A percentile compares a stretch with the other conserved stretches of the same genome.
These are phyloP conservation scores for Yarrowia osloensis DNA, from an alignment of 805 yeast genomes.

Conservation along the genomic window DNA sequence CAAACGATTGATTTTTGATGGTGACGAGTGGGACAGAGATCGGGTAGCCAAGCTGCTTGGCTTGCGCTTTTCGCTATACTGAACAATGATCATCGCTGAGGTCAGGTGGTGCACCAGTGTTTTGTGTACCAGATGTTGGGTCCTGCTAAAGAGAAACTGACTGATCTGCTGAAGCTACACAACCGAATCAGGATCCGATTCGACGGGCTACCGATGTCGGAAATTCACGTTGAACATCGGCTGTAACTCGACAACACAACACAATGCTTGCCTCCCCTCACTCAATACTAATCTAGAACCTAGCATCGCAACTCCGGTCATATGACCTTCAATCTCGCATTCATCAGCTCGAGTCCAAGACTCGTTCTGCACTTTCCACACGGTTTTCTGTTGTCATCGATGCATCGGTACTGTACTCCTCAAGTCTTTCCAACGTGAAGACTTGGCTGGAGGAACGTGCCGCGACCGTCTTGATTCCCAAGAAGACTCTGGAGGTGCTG, in stretches of 20 bases:
- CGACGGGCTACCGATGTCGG: no score
- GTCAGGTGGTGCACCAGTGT: no score
- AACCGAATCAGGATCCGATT: no score
- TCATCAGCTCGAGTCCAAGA: neutral
- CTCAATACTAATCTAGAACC: conserved; percentile 12
- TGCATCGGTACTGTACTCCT: neutral
- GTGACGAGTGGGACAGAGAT: neutral
- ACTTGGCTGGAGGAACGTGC: conserved; percentile 25
- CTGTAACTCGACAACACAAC: no score
- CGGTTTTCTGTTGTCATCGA: conserved; percentile 7
- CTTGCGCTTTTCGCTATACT: no score
- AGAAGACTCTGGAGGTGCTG: conserved; percentile 9
- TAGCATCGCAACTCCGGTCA: conserved; percentile 11
- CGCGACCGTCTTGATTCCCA: conserved; percentile 16
- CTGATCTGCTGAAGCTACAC: no score
- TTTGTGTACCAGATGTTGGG: no score
- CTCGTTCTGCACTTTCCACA: neutral
- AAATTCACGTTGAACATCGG: no score
- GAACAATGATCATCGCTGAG: no score
- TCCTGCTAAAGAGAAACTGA: no score
- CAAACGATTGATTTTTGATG: neutral
- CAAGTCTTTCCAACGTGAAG: neutral
- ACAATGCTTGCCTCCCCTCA: no score
- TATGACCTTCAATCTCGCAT: conserved; percentile 18
- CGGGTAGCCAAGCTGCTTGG: no score